Evolutionary conservation across 208 protist genomes (phyloP).

Genomic region (Acanthamoeba castellanii): DNA sequence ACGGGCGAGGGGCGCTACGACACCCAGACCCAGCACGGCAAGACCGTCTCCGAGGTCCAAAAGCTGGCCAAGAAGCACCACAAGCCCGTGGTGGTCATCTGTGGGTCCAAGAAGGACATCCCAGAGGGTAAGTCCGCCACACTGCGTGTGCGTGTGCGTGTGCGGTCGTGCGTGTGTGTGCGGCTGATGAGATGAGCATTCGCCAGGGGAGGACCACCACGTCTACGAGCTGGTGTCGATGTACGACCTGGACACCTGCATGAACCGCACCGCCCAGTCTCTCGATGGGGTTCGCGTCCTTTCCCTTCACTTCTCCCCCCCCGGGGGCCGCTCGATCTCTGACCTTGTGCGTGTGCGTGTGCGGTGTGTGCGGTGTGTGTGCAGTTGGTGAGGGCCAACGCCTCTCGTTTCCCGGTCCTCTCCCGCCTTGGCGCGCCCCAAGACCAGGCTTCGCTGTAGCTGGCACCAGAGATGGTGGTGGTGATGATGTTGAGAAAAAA

Average conservation of each 20-base stretch:
- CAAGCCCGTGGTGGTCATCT: slow-evolving; percentile 55
- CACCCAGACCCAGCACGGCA: slow-evolving; percentile 61
- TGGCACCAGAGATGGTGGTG: too few species aligned
- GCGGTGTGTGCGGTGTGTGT: not conserved
- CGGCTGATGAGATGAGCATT: not conserved
- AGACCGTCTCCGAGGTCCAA: slow-evolving; percentile 48
- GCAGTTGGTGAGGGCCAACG: not conserved
- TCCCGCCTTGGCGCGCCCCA: not conserved
- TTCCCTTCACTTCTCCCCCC: not conserved
- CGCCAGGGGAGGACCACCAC: not conserved
- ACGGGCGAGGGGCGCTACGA: slow-evolving; percentile 77
- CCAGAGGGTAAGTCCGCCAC: not conserved
- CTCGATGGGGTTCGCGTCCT: not conserved
- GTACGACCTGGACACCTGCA: slow-evolving; percentile 45
- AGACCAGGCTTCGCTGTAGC: too few species aligned
- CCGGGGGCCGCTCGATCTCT: too few species aligned
- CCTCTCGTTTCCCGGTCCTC: not conserved
- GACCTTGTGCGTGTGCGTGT: too few species aligned
- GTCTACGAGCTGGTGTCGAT: slow-evolving; percentile 48
- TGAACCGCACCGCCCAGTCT: not conserved
- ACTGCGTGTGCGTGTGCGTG: too few species aligned
- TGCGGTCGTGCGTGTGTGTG: not conserved
- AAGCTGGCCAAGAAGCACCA: slow-evolving; percentile 3
- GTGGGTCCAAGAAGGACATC: slow-evolving; percentile 54
- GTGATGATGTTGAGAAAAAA: not conserved